Evolutionary conservation across 1,139 yeast species (phyloP), one percentile per base, ranked within the genome.

Genomic region (Wickerhamomyces sp.): DNA sequence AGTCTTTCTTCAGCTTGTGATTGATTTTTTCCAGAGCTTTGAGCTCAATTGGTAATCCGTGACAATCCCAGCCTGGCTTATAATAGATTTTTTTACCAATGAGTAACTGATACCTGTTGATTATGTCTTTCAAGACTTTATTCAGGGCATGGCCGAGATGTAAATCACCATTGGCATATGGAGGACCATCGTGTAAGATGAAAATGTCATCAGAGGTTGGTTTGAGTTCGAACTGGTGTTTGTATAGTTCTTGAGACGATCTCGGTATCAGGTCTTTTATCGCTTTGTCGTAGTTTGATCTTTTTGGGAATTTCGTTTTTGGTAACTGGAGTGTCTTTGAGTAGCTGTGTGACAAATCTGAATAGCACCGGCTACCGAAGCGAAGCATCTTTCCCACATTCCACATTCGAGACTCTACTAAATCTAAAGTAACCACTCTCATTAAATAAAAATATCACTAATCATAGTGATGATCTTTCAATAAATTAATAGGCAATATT

Each of bases 41-140:
- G 60, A 87, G 69, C 60, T 92, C 99, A 46, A 92, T 92, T 1
- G 99, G 99, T 26, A 92, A 67, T 0, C 99, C 99, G 64, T 92
- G 99, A 56, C 98, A 92, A 60, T 92, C 99, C 97, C 98, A 92
- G 1, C 99, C 99, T 0, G 97, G 97, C 34, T 73, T 72, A 56
- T 87, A 92, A 40, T 73, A 68, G 6, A 92, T 76, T 34, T 70
- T 69, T 45, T 76, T 73, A 19, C 89, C 84, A 33, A 68, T 63
- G 35, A 83, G 61, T 31, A 90, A 64, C 54, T 87, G 80, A 52
- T 70, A 81, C 38, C 99, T 68, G 48, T 78, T 78, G 40, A 90
- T 78, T 38, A 92, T 78, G 61, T 92, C 99, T 60, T 92, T 92
- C 41, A 88, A 63, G 19, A 89, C 76, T 56, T 92, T 92, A 63